Percentiles rank a stretch among this genome's conserved stretches.
These are phyloP conservation scores for Tolypocladium inflatum DNA, from an alignment of 2,329 filamentous ascomycete genomes.

Conservation along the genomic window DNA sequence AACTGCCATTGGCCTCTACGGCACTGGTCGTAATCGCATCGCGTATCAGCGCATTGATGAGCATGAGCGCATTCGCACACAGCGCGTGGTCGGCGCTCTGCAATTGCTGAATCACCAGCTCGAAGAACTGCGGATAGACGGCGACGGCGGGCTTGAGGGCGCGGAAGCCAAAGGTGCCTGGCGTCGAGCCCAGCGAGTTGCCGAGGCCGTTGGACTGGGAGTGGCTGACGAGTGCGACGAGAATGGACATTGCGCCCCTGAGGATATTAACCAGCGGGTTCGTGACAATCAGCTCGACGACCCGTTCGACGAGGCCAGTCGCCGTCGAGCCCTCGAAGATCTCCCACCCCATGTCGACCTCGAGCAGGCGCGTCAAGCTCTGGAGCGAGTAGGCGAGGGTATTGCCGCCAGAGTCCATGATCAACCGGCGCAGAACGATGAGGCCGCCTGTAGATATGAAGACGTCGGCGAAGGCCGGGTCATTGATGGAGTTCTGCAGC, in stretches of 20 bases:
- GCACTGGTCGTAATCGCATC: conserved; percentile 75
- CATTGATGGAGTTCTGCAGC: conserved; percentile 87
- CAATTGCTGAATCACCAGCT: conserved; percentile 83
- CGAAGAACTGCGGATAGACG: conserved; percentile 86
- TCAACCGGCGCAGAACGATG: conserved; percentile 68
- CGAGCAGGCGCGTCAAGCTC: conserved; percentile 75
- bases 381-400: conserved; percentile 93
- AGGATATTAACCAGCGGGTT: conserved; percentile 97
- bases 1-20: conserved; percentile 26
- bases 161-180: conserved; percentile 71
- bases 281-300: conserved; percentile 87
- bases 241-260: conserved; percentile 90
- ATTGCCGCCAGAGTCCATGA: conserved; percentile 80
- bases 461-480: conserved; percentile 91
- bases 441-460: conserved; percentile 89
- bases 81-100: conserved; percentile 91
- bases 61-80: conserved; percentile 88
- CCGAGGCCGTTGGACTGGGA: conserved; percentile 49
- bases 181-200: conserved; percentile 27
- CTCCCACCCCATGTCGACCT: conserved; percentile 98
- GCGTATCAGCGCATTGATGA: conserved; percentile 91
- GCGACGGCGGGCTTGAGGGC: conserved; percentile 87
- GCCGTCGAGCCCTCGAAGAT: conserved; percentile 56
- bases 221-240: conserved; percentile 86
- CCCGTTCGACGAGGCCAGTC: conserved; percentile 60